These are phyloP conservation scores for Dothideomycetidae sp. DNA, from an alignment of 2,329 filamentous ascomycete genomes.

Conservation along the genomic window DNA sequence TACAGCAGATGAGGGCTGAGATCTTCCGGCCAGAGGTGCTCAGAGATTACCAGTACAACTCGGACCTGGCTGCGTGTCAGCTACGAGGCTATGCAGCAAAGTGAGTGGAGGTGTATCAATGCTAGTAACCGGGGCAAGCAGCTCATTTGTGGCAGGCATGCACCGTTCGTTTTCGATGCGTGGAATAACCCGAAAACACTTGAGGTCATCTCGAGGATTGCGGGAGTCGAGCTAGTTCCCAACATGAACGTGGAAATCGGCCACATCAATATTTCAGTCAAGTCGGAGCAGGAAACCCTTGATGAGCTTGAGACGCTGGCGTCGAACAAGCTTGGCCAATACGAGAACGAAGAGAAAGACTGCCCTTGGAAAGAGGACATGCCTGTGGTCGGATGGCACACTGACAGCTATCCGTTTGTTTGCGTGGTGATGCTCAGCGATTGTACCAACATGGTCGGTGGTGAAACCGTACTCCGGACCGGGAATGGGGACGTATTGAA, in stretches of 20 bases:
- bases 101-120: neutral
- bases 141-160: slow-evolving; percentile 38
- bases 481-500: too few relatives aligned
- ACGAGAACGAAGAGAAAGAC: slow-evolving; percentile 28
- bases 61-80: too few relatives aligned
- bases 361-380: slow-evolving; percentile 34
- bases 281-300: slow-evolving; percentile 34
- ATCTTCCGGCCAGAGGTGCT: too few relatives aligned
- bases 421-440: slow-evolving; percentile 55
- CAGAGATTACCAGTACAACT: too few relatives aligned
- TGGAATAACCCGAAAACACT: slow-evolving; percentile 45
- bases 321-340: slow-evolving; percentile 25
- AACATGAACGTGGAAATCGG: slow-evolving; percentile 44
- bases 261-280: slow-evolving; percentile 43
- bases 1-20: too few relatives aligned
- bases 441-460: slow-evolving; percentile 47
- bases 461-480: slow-evolving; percentile 49
- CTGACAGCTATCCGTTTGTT: slow-evolving; percentile 53
- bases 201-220: slow-evolving; percentile 40
- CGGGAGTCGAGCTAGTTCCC: slow-evolving; percentile 44
- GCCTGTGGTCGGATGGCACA: slow-evolving; percentile 49
- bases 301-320: slow-evolving; percentile 28
- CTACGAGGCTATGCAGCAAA: too few relatives aligned
- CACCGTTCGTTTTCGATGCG: slow-evolving; percentile 49
- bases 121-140: neutral